phyloP scores from a whole-genome alignment of 352 stramenopile species.

The Phytophthora colocasiae region DNA sequence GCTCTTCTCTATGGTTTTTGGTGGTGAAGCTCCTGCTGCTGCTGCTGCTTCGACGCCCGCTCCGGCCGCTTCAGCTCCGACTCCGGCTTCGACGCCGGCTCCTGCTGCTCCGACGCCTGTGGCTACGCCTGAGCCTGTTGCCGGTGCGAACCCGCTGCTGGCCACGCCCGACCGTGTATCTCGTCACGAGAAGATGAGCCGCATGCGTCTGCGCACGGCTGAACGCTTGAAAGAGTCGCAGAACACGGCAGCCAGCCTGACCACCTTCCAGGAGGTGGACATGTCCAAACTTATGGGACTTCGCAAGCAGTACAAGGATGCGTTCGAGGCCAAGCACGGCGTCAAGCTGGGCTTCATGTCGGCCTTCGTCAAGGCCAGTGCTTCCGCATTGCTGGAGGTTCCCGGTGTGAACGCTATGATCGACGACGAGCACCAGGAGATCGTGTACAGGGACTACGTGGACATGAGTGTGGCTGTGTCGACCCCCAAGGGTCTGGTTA shows the following conservation, averaged over 20 bases:
- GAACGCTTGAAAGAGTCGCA: constrained; percentile 98
- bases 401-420: constrained; percentile 99
- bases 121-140: constrained; percentile 25
- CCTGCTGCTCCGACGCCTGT: constrained; percentile 27
- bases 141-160: constrained; percentile 55
- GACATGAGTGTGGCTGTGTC: constrained; percentile 99
- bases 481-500: constrained; percentile 96
- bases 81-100: constrained; percentile 31
- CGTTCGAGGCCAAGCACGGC: constrained; percentile 98
- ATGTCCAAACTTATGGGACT: constrained; percentile 98
- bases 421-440: constrained; percentile 97
- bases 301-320: constrained; percentile 95
- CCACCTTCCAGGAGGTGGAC: constrained; percentile 99
- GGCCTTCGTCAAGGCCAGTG: constrained; percentile 97
- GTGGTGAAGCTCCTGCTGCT: constrained; percentile 45
- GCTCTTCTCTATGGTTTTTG: constrained; percentile 94
- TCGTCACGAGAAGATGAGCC: constrained; percentile 98
- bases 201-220: constrained; percentile 98
- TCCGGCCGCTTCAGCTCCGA: constrained; percentile 23
- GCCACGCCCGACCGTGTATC: constrained; percentile 54
- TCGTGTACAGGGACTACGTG: constrained; percentile 99
- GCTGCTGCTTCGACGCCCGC: constrained; percentile 30
- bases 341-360: constrained; percentile 99
- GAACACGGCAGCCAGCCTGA: constrained; percentile 98
- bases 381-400: constrained; percentile 92